Conservation (phyloP, 495 filamentous ascomycete genomes). For the Aspergillus egyptiacus region DNA sequence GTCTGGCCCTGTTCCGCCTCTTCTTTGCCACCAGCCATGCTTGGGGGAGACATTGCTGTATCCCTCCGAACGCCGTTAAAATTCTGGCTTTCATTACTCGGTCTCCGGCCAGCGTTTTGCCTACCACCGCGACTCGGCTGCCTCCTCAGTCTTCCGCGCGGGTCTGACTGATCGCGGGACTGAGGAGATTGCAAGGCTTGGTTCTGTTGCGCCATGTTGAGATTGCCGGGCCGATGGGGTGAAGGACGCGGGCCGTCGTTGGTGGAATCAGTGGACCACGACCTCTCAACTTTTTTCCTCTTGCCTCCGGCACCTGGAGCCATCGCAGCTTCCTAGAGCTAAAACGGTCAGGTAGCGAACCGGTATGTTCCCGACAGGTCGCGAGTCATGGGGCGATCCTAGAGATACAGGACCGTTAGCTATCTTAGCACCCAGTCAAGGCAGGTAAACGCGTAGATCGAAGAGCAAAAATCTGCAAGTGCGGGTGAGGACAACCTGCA, state of each 20-base stretch:
- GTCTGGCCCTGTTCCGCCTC: conserved; percentile 20
- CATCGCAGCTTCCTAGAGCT: conserved; percentile 34
- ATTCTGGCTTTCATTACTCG: conserved; percentile 29
- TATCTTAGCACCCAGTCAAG: neutral
- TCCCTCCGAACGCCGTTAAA: conserved; percentile 27
- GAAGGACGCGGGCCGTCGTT: conserved; percentile 54
- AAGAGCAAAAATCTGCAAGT: neutral
- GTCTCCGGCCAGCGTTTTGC: conserved; percentile 30
- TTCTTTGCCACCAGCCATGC: conserved; percentile 26
- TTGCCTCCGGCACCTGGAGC: conserved; percentile 50
- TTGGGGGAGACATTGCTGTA: conserved; percentile 37
- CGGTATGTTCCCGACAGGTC: conserved; percentile 29
- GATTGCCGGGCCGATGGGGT: conserved; percentile 56
- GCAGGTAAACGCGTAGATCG: neutral
- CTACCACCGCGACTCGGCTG: conserved; percentile 39
- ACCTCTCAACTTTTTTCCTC: conserved; percentile 53
- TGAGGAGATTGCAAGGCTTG: conserved; percentile 32
- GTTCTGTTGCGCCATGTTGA: conserved; percentile 54
- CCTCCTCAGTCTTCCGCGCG: conserved; percentile 41
- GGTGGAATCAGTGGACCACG: conserved; percentile 44
- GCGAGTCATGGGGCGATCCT: conserved; percentile 36
- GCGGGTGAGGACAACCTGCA: conserved; percentile 13
- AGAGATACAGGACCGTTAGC: conserved; percentile 15
- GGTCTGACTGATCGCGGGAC: conserved; percentile 37
- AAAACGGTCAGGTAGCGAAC: conserved; percentile 27